Evolutionary conservation across 495 filamentous ascomycete genomes (phyloP), one percentile per base, ranked within the genome.

Genomic region (Aspergillus sclerotiicarbonarius): DNA sequence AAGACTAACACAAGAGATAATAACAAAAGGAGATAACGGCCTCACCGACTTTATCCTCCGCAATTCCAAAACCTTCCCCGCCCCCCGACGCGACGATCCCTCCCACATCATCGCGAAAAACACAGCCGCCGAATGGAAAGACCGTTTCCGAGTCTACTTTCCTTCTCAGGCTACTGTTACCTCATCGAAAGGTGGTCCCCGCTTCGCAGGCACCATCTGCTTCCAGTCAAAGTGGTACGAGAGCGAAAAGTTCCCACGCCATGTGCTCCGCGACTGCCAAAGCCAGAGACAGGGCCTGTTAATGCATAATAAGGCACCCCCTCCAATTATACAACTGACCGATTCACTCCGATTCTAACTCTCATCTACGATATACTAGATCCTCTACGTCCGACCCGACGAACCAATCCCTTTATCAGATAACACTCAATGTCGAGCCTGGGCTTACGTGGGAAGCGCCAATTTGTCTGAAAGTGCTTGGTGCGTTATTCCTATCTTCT

Each of bases 401-500:
- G 65, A 73, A 8, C 62, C 73, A 10, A 67, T 76, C 0, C 37
- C 47, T 0, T 48, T 75, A 49, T 43, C 61, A 1, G 59, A 72
- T 31, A 62, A 53, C 25, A 61, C 53, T 0, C 51, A 63, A 41
- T 71, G 71, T 43, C 61, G 55, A 13, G 77, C 85, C 8, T 98
- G 90, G 84, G 89, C 82, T 0, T 98, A 98, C 65, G 76, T 96
- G n/a, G 94, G 94, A 16, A 94, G 90, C 60, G 90, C 91, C 1
- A 98, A 98, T 71, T 65, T 96, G 8, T 93, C 91, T 0, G 91
- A 96, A 71, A 92, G 88, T 63, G 94, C 94, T 9, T 98, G 94
- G 89, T 92, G 74, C 71, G 83, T 77, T 45, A 16, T n/a, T 12
- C 21, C 15, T 18, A 39, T 31, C 25, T 25, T 52, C 52, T 58